Conservation (phyloP, 768 basidiomycete genomes). For the Serendipita sp. region DNA sequence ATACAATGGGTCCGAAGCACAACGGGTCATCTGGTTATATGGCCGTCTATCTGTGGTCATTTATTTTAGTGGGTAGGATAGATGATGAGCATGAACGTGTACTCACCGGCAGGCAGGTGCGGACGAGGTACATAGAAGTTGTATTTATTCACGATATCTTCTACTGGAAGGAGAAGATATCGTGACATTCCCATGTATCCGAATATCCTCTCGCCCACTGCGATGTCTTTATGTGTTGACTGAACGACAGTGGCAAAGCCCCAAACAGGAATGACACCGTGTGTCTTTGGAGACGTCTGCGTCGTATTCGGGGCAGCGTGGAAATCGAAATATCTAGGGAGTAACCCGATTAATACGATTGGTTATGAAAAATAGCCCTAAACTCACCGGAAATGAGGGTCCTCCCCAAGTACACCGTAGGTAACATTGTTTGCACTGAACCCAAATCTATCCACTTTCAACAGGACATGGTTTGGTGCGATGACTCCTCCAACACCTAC, state of each 20-base stretch:
- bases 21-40: slow-evolving; percentile 52
- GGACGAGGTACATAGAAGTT: slow-evolving; percentile 43
- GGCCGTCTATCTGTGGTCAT: slow-evolving; percentile 37
- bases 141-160: slow-evolving; percentile 34
- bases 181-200: slow-evolving; percentile 42
- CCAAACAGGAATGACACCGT: slow-evolving; percentile 58
- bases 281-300: slow-evolving; percentile 28
- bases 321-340: slow-evolving; percentile 53
- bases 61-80: neutral
- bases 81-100: neutral
- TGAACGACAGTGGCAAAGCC: slow-evolving; percentile 44
- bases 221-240: slow-evolving; percentile 34
- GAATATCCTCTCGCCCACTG: slow-evolving; percentile 42
- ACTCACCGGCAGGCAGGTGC: slow-evolving; percentile 42
- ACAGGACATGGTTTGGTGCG: slow-evolving; percentile 33
- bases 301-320: slow-evolving; percentile 30
- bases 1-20: slow-evolving; percentile 39
- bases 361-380: neutral
- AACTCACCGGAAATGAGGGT: slow-evolving; percentile 24
- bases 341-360: neutral
- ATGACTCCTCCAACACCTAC: slow-evolving; percentile 7
- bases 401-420: slow-evolving; percentile 40
- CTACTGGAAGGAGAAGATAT: slow-evolving; percentile 39
- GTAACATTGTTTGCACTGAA: slow-evolving; percentile 60
- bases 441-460: slow-evolving; percentile 49